Base-by-base conservation (phyloP, 164 flowering plant species). In the Sedum album region DNA sequence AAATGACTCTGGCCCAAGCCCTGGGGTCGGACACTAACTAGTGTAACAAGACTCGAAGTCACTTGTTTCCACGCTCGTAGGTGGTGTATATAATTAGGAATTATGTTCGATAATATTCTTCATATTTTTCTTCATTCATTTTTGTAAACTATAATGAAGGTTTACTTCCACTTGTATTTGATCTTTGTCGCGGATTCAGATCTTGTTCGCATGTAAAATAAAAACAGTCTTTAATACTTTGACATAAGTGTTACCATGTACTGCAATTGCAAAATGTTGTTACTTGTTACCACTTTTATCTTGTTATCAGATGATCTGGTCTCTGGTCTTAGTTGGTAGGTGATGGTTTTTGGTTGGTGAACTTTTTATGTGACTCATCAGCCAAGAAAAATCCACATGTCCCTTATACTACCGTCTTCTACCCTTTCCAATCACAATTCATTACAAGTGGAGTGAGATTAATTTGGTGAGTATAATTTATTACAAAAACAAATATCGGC, bases 1-100 rank as follows among this genome's bases (percentile, higher is more conserved):
- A 70, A 66, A 73, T 1, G 6, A 55, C 11, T 55, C 61, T 9
- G 77, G 82, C 26, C 82, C 82, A 2, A 73, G 76, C 66, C 79
- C 80, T 2, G 77, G 81, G 0, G 39, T 14, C 6, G 83, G 83
- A 66, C 72, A 80, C 75, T 66, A 41, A 51, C 51, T 11, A 25
- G 61, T 2, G 14, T 26, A 26, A 21, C 1, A 26, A 8, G 61
- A 25, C 2, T 31, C 15, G 9, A 49, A 20, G 11, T n/a, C 25
- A 20, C 6, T 49, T 49, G 57, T 20, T 20, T 49, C 23, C 25
- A 6, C 21, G 17, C 57, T 49, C n/a, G 25, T 49, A 49, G 57
- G 0, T 49, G 9, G 25, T 49, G 25, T 21, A 49, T 6, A 21
- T n/a, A 11, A 55, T 9, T 26, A 55, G 61, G 15, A 17, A 18